phyloP scores from a whole-genome alignment of 768 basidiomycete genomes.

The Pleurotus citrinopileatus region DNA sequence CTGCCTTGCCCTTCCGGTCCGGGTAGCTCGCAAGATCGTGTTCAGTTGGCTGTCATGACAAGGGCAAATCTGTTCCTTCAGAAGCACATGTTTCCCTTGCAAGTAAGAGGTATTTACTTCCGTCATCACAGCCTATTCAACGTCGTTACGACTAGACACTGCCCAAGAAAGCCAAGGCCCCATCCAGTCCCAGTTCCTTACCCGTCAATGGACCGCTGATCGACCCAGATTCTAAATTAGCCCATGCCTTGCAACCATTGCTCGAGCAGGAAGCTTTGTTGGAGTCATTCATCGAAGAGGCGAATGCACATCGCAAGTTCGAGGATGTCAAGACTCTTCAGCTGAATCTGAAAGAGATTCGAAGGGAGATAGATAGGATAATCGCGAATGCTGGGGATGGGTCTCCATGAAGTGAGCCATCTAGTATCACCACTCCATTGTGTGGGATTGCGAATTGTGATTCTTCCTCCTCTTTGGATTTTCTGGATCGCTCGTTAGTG shows the following conservation, averaged over 20 bases:
- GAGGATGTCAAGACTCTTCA: constrained; percentile 91
- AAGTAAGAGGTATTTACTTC: constrained; percentile 39
- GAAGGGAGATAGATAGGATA: constrained; percentile 77
- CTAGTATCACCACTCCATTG: too few relatives aligned
- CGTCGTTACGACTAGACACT: constrained; percentile 33
- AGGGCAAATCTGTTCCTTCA: constrained; percentile 81
- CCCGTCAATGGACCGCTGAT: constrained; percentile 27
- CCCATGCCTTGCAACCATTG: constrained; percentile 77
- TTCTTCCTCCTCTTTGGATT: too few relatives aligned
- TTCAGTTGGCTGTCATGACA: constrained; percentile 78
- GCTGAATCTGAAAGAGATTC: constrained; percentile 77
- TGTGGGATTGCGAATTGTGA: too few relatives aligned
- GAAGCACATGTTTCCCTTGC: constrained; percentile 86
- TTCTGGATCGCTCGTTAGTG: too few relatives aligned
- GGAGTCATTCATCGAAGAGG: constrained; percentile 88
- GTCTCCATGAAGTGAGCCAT: background rate
- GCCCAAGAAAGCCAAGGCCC: constrained; percentile 36
- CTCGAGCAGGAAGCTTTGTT: constrained; percentile 93
- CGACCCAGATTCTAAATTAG: constrained; percentile 69
- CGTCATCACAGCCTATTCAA: background rate
- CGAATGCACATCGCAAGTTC: constrained; percentile 87
- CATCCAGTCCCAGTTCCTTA: constrained; percentile 7
- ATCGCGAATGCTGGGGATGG: constrained; percentile 26
- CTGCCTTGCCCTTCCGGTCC: constrained; percentile 61
- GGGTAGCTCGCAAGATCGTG: constrained; percentile 75